Evolutionary conservation across 768 basidiomycete species (phyloP), one percentile per base, ranked within the genome.

Genomic region (Tulasnella calospora): DNA sequence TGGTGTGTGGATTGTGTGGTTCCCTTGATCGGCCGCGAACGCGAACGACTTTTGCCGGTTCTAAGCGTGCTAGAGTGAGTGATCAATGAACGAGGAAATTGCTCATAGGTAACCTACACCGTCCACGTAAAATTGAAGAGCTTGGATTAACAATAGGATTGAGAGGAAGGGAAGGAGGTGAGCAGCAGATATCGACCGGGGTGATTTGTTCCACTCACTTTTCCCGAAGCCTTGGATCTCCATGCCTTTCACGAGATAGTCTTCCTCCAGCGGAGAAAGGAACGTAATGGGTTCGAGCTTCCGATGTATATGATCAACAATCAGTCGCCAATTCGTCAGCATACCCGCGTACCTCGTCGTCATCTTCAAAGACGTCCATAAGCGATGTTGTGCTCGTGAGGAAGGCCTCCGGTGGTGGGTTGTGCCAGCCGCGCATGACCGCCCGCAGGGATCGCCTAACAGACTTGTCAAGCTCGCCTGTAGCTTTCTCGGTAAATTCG

Each of bases 181-280:
- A 41, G 40, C 40, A n/a, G 27, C 70, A 21, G 35, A n/a, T 8
- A 21, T 72, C 36, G 30, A 72, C 40, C 27, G 71, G 10, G 15
- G 51, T 36, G 13, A 33, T 40, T n/a, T 15, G 17, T 21, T 13
- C 36, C 17, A 85, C 90, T 33, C 80, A 92, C 92, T 91, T 77
- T 89, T 82, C 73, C 85, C 84, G 81, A 93, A 92, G 0, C 90
- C 89, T 80, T 89, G 90, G 13, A 84, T 84, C 55, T 82, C 81
- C 80, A 89, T 93, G 80, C 90, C 89, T 73, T 91, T 87, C 0
- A 92, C 87, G 79, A 92, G 89, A 81, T 92, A 93, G 80, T 91
- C 88, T 81, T 93, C 92, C 82, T 93, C 90, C 13, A 88, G 87
- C 0, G 81, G 61, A 0, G 87, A 86, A 67, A 93, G 87, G 83